Evolutionary conservation across 2,329 filamentous ascomycete species (phyloP), one percentile per base, ranked within the genome.

Genomic region (Gliomastix tumulicola): DNA sequence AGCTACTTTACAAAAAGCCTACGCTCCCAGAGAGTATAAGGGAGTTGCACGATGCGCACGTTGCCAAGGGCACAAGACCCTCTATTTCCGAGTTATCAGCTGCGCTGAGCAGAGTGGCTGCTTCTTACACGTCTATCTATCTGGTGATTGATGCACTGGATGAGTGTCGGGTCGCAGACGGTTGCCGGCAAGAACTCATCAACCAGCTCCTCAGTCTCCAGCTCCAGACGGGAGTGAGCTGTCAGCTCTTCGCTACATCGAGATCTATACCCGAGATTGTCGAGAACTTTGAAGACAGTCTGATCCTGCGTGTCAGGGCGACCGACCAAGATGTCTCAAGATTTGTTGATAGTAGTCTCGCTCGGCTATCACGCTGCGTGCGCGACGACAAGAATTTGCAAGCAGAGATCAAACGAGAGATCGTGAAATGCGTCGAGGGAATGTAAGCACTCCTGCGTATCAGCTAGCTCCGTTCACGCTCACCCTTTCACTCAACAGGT

Each of bases 1-100:
- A 69, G 42, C 44, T 69, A 5, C 38, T 39, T 3, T 40, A 57
- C 9, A n/a, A 13, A 6, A 20, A n/a, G 2, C 25, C 40, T 5
- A 40, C 43, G 4, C 7, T 63, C 2, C 57, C 59, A 4, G 38
- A 42, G 0, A 21, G 2, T 6, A 32, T 69, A 0, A 48, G 44
- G 30, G 6, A 21, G 0, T 47, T 68, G 3, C 55, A 62, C 22
- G 21, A 46, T 2, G 16, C 36, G 4, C 38, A 59, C 32, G 32
- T 39, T 10, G 9, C 4, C 1, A 44, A 30, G 20, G 20, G 23
- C 7, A 54, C 28, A 1, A 16, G 27, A 6, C 39, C 35, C 3
- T 30, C 32, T 0, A 9, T 25, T 2, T 22, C 38, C 0, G 38
- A 48, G 10, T 21, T 49, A 1, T 7, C 21, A 1, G 30, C 6